Percentiles rank a stretch among this genome's conserved stretches.
Conservation (phyloP, 2,329 filamentous ascomycete genomes). For the Fusarium cicatricum region DNA sequence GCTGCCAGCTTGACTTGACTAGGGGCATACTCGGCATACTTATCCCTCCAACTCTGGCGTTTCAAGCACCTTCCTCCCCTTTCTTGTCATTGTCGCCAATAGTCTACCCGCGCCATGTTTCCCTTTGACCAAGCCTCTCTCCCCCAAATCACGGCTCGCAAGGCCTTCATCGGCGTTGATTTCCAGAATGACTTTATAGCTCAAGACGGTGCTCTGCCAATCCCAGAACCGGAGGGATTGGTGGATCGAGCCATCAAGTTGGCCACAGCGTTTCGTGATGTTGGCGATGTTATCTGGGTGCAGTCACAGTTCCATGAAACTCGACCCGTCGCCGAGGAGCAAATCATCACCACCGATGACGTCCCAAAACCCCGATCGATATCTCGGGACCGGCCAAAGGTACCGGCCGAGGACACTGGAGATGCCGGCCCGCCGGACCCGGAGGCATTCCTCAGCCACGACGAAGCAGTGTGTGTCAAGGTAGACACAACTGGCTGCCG, state of each 20-base stretch:
- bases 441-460: constrained; percentile 58
- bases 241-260: constrained; percentile 72
- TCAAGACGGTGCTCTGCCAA: constrained; percentile 71
- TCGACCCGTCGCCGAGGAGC: constrained; percentile 63
- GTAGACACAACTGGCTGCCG: constrained; percentile 56
- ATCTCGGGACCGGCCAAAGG: constrained; percentile 22
- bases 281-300: constrained; percentile 83
- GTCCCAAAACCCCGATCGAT: constrained; percentile 20
- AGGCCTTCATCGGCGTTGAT: constrained; percentile 83
- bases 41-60: constrained; percentile 3
- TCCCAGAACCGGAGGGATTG: constrained; percentile 70
- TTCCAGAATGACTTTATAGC: constrained; percentile 90
- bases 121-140: constrained; percentile 64
- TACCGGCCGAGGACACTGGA: constrained; percentile 19
- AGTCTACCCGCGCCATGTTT: constrained; percentile 53
- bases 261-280: constrained; percentile 75
- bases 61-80: not conserved
- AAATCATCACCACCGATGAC: constrained; percentile 56
- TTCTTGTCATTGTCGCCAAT: not conserved
- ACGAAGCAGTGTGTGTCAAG: constrained; percentile 54
- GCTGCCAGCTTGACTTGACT: constrained; percentile 10
- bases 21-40: constrained; percentile 9
- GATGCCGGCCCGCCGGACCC: constrained; percentile 37
- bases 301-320: constrained; percentile 75
- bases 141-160: constrained; percentile 65